Evolutionary conservation across 2,329 filamentous ascomycete species (phyloP).

Genomic region (Leptodontidium sp.): DNA sequence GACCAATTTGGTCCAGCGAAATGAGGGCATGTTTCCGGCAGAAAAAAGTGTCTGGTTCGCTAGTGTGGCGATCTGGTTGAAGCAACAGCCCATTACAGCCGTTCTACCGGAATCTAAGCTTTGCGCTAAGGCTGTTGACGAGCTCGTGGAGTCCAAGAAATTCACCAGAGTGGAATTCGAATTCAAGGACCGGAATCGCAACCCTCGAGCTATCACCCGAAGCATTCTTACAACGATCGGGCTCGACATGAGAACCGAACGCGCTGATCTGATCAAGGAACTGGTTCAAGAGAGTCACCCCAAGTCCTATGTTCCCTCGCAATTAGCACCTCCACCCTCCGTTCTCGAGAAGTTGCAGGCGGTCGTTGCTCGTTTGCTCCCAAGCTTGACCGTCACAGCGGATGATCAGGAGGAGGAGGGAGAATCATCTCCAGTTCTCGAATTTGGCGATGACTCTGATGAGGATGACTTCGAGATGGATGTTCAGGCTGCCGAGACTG

Average conservation of each 20-base stretch:
- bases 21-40: slow-evolving; percentile 43
- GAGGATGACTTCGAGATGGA: slow-evolving; percentile 1
- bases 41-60: slow-evolving; percentile 44
- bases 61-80: slow-evolving; percentile 42
- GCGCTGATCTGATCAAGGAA: slow-evolving; percentile 35
- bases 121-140: slow-evolving; percentile 38
- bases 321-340: slow-evolving; percentile 37
- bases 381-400: background rate
- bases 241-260: slow-evolving; percentile 22
- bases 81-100: slow-evolving; percentile 31
- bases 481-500: background rate
- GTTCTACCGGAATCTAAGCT: slow-evolving; percentile 41
- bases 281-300: slow-evolving; percentile 38
- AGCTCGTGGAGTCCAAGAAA: slow-evolving; percentile 35
- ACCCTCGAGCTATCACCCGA: slow-evolving; percentile 25
- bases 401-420: background rate
- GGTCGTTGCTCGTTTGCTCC: slow-evolving; percentile 18
- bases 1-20: slow-evolving; percentile 35
- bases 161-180: slow-evolving; percentile 30
- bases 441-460: slow-evolving; percentile 12
- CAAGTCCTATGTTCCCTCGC: slow-evolving; percentile 40
- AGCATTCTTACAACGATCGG: slow-evolving; percentile 34
- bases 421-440: background rate
- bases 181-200: slow-evolving; percentile 29
- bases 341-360: slow-evolving; percentile 36